Evolutionary conservation across 2,329 filamentous ascomycete genomes (phyloP), one percentile per base, ranked within the genome.

Genomic region (Nectriaceae sp.): DNA sequence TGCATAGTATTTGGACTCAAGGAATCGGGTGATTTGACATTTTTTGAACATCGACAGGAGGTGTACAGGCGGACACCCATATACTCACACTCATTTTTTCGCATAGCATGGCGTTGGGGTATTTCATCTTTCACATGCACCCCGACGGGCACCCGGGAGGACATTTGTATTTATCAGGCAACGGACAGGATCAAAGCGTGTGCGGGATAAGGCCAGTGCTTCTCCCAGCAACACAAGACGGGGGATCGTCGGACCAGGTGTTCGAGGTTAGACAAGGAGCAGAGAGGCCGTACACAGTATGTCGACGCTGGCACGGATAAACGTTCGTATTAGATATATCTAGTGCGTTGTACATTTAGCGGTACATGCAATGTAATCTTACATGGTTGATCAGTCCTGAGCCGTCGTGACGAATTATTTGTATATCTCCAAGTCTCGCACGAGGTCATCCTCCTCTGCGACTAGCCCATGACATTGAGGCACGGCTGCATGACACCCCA

Each of bases 41-140:
- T 24, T 49, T 51, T 59, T 47, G 50, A 57, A 57, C 47, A 49
- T 40, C 21, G 33, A 22, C 41, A 35, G 39, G 39, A 45, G 53
- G 53, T 50, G 55, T 53, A 42, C 40, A 31, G 35, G 50, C 46
- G 54, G 56, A 33, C 40, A 48, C 37, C 19, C 10, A 13, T 4
- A 39, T 39, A 21, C 37, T 21, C 8, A 48, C 36, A 49, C 41
- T 49, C 54, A 57, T 59, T 60, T 60, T 56, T 56, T 44, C 47
- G 52, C 59, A 62, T 62, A 62, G 60, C 60, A 49, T 55, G 60
- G 60, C 54, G 60, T 62, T 46, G 47, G 44, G 59, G 51, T 49
- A 31, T 47, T 18, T 16, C 36, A 18, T 33, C 21, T 42, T 52
- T 53, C 50, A 26, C 44, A 37, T 49, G 49, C 48, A 50, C 44